phyloP scores from a whole-genome alignment of 164 flowering plant species.

The Annona squamosa region DNA sequence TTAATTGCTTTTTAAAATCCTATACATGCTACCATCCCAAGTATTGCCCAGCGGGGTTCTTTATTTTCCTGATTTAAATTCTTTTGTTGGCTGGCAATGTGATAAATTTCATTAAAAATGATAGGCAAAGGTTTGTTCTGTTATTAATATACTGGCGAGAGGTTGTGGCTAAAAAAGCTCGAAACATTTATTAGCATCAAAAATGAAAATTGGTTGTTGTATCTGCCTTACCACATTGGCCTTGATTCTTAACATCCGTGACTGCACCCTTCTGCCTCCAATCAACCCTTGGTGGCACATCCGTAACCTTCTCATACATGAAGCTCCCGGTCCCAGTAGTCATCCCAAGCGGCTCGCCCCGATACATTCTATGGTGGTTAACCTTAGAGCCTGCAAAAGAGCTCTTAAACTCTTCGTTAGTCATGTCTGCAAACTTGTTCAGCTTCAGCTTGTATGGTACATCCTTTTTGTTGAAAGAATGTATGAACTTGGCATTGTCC shows the following conservation, averaged over 20 bases:
- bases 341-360: slow-evolving; percentile 21
- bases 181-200: no score
- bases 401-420: slow-evolving; percentile 50
- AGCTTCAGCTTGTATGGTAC: slow-evolving; percentile 54
- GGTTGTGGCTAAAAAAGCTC: no score
- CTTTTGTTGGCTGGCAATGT: no score
- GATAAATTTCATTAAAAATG: no score
- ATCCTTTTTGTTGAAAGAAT: slow-evolving; percentile 41
- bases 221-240: slow-evolving; percentile 61
- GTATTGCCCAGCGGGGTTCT: no score
- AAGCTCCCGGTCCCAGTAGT: slow-evolving; percentile 29
- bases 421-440: slow-evolving; percentile 69
- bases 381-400: slow-evolving; percentile 44
- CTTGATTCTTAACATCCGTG: slow-evolving; percentile 60
- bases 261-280: slow-evolving; percentile 82
- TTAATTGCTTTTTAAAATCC: no score
- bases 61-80: no score
- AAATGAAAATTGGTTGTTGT: neutral
- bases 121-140: no score
- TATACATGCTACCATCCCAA: no score
- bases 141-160: no score
- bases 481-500: slow-evolving; percentile 40
- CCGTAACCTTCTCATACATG: slow-evolving; percentile 40
- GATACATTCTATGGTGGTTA: slow-evolving; percentile 46
- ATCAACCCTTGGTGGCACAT: slow-evolving; percentile 47